phyloP scores from a whole-genome alignment of 202 grass and related monocot species.

The Setaria viridis region DNA sequence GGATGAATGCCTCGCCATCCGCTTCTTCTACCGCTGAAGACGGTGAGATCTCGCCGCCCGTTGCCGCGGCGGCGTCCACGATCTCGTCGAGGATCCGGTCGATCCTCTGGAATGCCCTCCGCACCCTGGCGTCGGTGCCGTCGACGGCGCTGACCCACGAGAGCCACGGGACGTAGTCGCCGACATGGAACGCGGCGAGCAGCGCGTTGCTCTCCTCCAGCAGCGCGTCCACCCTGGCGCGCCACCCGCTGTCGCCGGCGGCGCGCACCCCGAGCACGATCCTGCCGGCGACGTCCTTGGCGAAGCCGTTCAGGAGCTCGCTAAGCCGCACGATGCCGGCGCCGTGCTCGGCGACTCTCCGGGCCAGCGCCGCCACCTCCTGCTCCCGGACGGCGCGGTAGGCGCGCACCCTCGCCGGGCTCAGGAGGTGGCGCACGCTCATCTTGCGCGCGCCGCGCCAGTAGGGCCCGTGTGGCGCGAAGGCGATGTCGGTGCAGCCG shows the following conservation, averaged over 20 bases:
- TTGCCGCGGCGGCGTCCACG: not conserved
- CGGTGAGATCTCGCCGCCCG: too few relatives aligned
- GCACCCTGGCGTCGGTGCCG: constrained; percentile 40
- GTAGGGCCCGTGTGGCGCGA: constrained; percentile 20
- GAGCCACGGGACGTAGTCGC: constrained; percentile 51
- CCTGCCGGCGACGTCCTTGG: not conserved
- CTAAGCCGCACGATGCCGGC: not conserved
- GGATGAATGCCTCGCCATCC: constrained; percentile 30
- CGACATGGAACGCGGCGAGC: constrained; percentile 37
- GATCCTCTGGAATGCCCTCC: constrained; percentile 21
- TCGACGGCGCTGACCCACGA: constrained; percentile 30
- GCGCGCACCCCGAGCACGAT: not conserved
- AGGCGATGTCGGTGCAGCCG: constrained; percentile 18
- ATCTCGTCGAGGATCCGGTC: constrained; percentile 48
- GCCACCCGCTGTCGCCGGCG: not conserved
- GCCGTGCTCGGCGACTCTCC: not conserved
- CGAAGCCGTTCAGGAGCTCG: not conserved
- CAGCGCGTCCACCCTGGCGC: constrained; percentile 11
- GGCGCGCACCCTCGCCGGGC: not conserved
- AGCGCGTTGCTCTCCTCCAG: constrained; percentile 44
- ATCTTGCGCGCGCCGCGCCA: not conserved
- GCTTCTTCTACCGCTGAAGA: too few relatives aligned
- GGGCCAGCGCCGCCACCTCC: not conserved
- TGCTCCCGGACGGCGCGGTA: not conserved
- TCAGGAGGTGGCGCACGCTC: not conserved